phyloP scores from a whole-genome alignment of 805 yeast genomes.

The Geotrichum ghanense region DNA sequence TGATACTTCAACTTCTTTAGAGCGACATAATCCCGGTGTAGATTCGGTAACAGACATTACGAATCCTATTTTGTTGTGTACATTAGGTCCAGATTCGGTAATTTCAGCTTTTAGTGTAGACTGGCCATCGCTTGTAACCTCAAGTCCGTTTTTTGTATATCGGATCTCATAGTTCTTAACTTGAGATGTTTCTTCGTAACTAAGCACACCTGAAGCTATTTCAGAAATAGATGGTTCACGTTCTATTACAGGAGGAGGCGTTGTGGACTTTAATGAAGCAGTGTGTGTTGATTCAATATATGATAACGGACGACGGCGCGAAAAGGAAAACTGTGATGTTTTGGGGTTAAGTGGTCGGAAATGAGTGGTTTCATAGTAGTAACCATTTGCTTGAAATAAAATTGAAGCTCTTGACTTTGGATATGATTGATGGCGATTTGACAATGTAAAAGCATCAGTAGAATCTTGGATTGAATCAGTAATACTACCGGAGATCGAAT shows the following conservation, averaged over 20 bases:
- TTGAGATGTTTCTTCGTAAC: not conserved
- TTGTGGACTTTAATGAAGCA: not conserved
- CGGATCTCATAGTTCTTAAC: not conserved
- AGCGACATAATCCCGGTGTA: not conserved
- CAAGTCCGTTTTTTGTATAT: not conserved
- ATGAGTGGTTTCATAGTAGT: not conserved
- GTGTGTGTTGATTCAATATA: not conserved
- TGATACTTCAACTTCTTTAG: not conserved
- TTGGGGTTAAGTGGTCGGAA: not conserved
- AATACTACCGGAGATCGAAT: no score
- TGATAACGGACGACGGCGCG: not conserved
- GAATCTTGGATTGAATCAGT: no score
- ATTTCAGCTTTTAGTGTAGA: not conserved
- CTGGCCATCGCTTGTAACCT: not conserved
- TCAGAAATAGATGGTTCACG: not conserved
- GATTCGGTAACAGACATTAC: not conserved
- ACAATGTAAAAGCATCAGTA: no score
- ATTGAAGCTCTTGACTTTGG: no score
- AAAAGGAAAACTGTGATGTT: not conserved
- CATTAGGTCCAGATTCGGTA: not conserved
- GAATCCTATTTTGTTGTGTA: not conserved
- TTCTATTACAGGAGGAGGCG: not conserved
- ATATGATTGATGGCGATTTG: no score
- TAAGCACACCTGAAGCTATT: not conserved
- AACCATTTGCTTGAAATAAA: not conserved